Evolutionary conservation across 2,329 filamentous ascomycete species (phyloP), one percentile per base, ranked within the genome.

Genomic region (Diaporthe caulivora): DNA sequence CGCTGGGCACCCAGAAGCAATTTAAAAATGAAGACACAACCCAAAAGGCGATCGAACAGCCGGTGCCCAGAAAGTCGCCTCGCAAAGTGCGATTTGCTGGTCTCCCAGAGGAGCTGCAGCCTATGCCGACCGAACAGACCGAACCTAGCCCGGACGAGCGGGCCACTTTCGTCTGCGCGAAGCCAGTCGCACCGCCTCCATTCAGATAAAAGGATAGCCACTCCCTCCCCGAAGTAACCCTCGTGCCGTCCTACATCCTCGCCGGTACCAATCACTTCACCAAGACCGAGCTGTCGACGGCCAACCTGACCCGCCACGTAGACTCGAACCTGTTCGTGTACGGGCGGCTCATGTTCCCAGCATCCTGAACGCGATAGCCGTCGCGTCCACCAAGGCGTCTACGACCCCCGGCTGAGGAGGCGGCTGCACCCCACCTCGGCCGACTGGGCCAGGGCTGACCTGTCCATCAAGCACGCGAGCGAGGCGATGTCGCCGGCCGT

Each of bases 291-390:
- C 37, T 60, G 15, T 42, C 37, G 15, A 18, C 15, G 5, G 37
- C 57, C 15, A 60, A 44, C 21, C n/a, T 11, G 0, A 11, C 24
- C 7, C 37, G 34, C 24, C n/a, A 29, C 3, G 24, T 60, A 17
- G 57, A 60, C 0, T 18, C 37, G 0, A 62, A 62, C 29, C 3
- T 62, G 15, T 62, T 44, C 11, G 57, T 62, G 1, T 62, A 62
- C 2, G 37, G 57, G 8, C 57, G 57, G 57, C 57, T 62, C 7
- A 62, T 62, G 57, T 62, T 62, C 24, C 57, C 57, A 62, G 57
- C n/a, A 44, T 62, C n/a, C 57, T 62, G 7, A 62, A 62, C 3
- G 57, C 57, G 4, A 13, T 62, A 29, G 57, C 57, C 4, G 24
- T 44, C 2, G 57, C 57, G 13, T 62, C 57, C 24, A 62, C 57